A percentile compares a stretch with the other conserved stretches of the same genome.
Conservation (phyloP, 2,329 filamentous ascomycete species). For the Aspergillus texensis region DNA sequence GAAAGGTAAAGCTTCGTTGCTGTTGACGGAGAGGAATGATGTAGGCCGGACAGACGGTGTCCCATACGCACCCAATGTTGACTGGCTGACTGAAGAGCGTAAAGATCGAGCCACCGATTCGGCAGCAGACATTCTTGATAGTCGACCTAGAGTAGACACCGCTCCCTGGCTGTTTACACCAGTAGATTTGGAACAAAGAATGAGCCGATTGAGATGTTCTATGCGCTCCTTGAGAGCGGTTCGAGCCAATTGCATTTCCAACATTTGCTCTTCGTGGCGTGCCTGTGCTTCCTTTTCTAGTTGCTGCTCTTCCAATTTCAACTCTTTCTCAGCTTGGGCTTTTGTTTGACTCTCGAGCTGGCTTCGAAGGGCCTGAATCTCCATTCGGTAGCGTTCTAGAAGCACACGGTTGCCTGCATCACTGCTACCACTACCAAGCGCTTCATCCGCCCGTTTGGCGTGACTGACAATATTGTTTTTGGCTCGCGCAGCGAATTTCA, state of each 20-base stretch:
- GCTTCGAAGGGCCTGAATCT: conserved; percentile 78
- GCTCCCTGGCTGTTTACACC: conserved; percentile 83
- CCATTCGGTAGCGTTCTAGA: conserved; percentile 88
- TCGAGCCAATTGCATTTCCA: conserved; percentile 96
- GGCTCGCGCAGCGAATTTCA: conserved; percentile 94
- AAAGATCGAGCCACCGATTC: conserved; percentile 56
- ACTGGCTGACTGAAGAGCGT: conserved; percentile 71
- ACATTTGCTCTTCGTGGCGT: conserved; percentile 93
- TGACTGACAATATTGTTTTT: conserved; percentile 99
- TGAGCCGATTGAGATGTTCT: conserved; percentile 92
- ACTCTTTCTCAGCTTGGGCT: conserved; percentile 61
- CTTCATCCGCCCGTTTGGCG: conserved; percentile 92
- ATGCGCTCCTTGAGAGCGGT: conserved; percentile 97
- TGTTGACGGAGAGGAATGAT: conserved; percentile 65
- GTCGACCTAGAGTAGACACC: conserved; percentile 67
- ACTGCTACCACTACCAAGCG: conserved; percentile 71
- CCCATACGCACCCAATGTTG: conserved; percentile 50
- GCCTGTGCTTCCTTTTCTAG: conserved; percentile 79
- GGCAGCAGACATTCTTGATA: conserved; percentile 61
- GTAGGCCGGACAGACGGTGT: conserved; percentile 64
- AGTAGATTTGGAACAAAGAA: conserved; percentile 91
- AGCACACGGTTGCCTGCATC: conserved; percentile 86
- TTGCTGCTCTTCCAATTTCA: conserved; percentile 70
- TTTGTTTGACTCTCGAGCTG: conserved; percentile 85
- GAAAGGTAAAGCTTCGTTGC: conserved; percentile 41